A percentile compares a stretch with the other conserved stretches of the same genome.
These are phyloP conservation scores for Sarcodon sp. DNA, from an alignment of 768 basidiomycete genomes.

Conservation along the genomic window DNA sequence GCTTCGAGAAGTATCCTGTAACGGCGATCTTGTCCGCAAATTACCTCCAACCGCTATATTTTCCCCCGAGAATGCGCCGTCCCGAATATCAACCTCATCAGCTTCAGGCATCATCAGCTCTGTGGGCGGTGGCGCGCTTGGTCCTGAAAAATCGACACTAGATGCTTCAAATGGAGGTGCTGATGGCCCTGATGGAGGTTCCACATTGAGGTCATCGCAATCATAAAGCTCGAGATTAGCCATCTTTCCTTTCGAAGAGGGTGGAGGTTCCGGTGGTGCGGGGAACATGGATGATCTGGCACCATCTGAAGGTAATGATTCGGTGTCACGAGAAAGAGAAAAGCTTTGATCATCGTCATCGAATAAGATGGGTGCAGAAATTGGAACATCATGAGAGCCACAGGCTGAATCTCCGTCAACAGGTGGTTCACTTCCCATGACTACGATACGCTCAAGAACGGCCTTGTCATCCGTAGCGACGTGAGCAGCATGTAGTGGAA, in stretches of 20 bases:
- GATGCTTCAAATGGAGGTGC: constrained; percentile 12
- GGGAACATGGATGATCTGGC: constrained; percentile 5
- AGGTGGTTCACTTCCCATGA: constrained; percentile 14
- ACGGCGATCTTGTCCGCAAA: neutral
- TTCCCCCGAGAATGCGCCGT: neutral
- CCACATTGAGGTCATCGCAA: constrained; percentile 5
- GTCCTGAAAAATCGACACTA: neutral
- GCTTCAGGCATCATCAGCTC: neutral
- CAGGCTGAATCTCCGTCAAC: neutral
- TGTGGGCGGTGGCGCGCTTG: neutral
- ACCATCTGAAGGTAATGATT: constrained; percentile 1
- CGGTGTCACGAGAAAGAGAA: neutral
- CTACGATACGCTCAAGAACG: constrained; percentile 17
- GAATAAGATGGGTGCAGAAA: neutral
- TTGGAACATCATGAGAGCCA: neutral
- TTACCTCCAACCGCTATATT: neutral
- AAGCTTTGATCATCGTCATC: neutral
- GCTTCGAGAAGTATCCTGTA: too few relatives aligned
- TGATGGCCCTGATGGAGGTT: constrained; percentile 8
- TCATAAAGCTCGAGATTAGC: constrained; percentile 2
- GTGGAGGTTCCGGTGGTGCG: constrained; percentile 7
- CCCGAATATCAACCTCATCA: neutral
- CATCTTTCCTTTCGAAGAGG: constrained; percentile 12
- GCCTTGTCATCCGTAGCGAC: constrained; percentile 24
- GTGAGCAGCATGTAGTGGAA: constrained; percentile 13